Percentiles rank a stretch among this genome's conserved stretches.
These are phyloP conservation scores for Pythium scleroteichum DNA, from an alignment of 352 stramenopile species.

Conservation along the genomic window DNA sequence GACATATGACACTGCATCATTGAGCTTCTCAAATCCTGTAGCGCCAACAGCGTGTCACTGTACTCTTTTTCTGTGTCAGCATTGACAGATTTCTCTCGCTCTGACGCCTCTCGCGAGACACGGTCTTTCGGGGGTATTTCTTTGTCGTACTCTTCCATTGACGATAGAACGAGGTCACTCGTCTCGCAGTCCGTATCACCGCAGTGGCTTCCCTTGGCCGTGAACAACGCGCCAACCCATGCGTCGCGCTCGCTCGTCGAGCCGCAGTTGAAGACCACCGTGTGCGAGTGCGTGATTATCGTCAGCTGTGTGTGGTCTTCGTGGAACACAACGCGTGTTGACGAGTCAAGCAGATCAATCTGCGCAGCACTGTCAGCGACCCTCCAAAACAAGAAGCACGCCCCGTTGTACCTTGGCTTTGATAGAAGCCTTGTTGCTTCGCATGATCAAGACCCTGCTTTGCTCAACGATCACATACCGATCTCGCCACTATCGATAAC, in stretches of 20 bases:
- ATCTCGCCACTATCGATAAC: conserved; percentile 57
- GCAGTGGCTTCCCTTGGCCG: conserved; percentile 36
- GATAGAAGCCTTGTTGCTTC: conserved; percentile 44
- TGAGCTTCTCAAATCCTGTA: conserved; percentile 65
- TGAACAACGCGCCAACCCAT: conserved; percentile 67
- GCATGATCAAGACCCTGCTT: conserved; percentile 49
- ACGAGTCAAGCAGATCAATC: conserved; percentile 62
- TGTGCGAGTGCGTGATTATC: conserved; percentile 43
- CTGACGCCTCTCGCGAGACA: conserved; percentile 9
- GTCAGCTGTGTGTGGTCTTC: conserved; percentile 57
- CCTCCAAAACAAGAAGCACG: too few relatives aligned
- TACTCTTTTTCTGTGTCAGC: conserved; percentile 40
- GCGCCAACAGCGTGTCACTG: conserved; percentile 51
- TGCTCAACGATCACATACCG: conserved; percentile 57
- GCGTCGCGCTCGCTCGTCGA: conserved; percentile 46
- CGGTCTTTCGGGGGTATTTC: conserved; percentile 1
- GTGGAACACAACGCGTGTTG: conserved; percentile 62
- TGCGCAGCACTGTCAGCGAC: conserved; percentile 18
- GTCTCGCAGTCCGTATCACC: conserved; percentile 41
- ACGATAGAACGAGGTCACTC: conserved; percentile 45
- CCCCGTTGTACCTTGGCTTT: conserved; percentile 53
- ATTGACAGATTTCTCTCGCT: conserved; percentile 28
- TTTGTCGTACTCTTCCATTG: conserved; percentile 40
- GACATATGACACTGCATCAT: conserved; percentile 54
- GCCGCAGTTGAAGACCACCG: conserved; percentile 54